Evolutionary conservation across 179 eudicot species (phyloP), one percentile per base, ranked within the genome.

Genomic region (Silene vulgaris): DNA sequence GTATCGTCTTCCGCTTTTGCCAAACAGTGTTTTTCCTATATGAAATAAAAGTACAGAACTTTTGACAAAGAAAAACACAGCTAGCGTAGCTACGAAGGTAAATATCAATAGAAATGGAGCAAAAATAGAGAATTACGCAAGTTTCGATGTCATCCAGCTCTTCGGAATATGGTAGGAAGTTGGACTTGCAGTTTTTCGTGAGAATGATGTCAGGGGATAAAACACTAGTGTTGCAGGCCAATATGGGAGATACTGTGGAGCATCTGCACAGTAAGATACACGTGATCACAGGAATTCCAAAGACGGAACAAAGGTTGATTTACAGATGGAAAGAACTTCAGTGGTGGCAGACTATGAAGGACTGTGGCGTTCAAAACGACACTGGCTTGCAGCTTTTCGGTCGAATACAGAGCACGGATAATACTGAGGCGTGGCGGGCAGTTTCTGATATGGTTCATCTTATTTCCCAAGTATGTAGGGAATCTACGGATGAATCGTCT

Each of bases 271-370:
- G 59, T 71, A 84, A 82, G 14, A 85, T 96, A 0, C 72, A 81
- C 0, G 12, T 71, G 79, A 11, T n/a, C 86, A 77, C 93, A 0
- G 85, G 90, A 0, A 84, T 95, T 0, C 89, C 91, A 1, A 30
- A 77, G 17, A 32, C 4, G 19, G 89, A 86, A 59, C 99, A 90
- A 72, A 57, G 97, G 16, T 28, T 95, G 4, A 82, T 95, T 0
- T 92, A 88, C 48, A 32, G 79, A 1, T 91, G 97, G 13, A 88
- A 76, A 71, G 93, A 92, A 82, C 85, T 95, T 0, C 87, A 86
- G 79, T 78, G 82, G 80, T 93, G 93, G 72, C 81, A 88, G 17
- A 83, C 90, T 0, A 37, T 95, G 40, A 78, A 81, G 16, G 84
- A 85, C 1, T 90, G 89, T 30, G 52, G 40, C 0, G 76, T 95